These are phyloP conservation scores for Pseudomassariella vexata DNA, from an alignment of 2,329 filamentous ascomycete genomes.

Conservation along the genomic window DNA sequence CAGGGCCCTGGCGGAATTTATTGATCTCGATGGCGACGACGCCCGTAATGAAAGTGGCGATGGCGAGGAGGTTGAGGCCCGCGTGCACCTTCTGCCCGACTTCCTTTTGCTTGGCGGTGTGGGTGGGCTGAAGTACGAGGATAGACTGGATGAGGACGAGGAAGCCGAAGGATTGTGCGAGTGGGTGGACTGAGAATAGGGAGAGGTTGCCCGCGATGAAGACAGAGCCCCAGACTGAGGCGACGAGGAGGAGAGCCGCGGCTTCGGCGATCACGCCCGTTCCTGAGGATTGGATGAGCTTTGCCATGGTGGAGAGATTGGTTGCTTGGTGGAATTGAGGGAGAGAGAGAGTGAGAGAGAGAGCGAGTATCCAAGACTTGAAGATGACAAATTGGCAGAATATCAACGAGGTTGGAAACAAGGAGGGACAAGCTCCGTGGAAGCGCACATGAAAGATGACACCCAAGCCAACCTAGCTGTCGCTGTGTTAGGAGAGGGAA, in stretches of 20 bases:
- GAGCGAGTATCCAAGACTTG: no score
- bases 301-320: slow-evolving; percentile 22
- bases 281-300: slow-evolving; percentile 45
- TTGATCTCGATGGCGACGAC: slow-evolving; percentile 74
- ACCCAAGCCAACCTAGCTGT: no score
- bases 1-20: slow-evolving; percentile 64
- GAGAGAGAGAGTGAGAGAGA: no score
- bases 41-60: slow-evolving; percentile 57
- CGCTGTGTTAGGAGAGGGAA: no score
- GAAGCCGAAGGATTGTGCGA: slow-evolving; percentile 62
- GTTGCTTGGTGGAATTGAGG: no score
- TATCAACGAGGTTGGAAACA: no score
- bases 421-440: no score
- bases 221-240: slow-evolving; percentile 72
- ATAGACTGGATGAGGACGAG: slow-evolving; percentile 74
- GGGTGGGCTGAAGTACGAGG: slow-evolving; percentile 82
- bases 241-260: slow-evolving; percentile 68
- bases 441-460: no score
- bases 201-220: slow-evolving; percentile 60
- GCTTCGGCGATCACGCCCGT: slow-evolving; percentile 77
- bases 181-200: slow-evolving; percentile 84
- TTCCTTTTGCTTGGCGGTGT: slow-evolving; percentile 68
- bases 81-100: slow-evolving; percentile 59
- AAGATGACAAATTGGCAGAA: no score
- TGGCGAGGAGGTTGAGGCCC: slow-evolving; percentile 59